These are phyloP conservation scores for Lotmaria passim DNA, from an alignment of 208 protist species.

Conservation along the genomic window DNA sequence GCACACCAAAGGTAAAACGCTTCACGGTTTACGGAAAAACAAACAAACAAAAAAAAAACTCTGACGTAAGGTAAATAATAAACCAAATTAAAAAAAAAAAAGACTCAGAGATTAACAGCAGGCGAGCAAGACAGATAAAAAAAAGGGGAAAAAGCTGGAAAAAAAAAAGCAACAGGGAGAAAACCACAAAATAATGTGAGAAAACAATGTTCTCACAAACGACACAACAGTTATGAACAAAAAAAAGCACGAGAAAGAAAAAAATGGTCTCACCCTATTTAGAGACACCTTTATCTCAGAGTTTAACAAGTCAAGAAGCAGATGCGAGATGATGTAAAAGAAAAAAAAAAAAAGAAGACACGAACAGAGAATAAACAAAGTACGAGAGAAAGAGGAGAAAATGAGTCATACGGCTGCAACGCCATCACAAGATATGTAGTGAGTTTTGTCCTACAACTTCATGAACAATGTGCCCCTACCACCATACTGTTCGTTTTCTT, in stretches of 20 bases:
- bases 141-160: conserved; percentile 6
- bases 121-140: not conserved
- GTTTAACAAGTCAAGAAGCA: too few relatives aligned
- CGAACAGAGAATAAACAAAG: not conserved
- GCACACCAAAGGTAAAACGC: not conserved
- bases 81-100: too few relatives aligned
- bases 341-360: not conserved
- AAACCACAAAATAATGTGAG: not conserved
- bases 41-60: too few relatives aligned
- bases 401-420: not conserved
- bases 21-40: not conserved
- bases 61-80: too few relatives aligned
- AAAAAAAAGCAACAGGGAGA: not conserved
- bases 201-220: too few relatives aligned
- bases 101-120: too few relatives aligned
- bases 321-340: too few relatives aligned
- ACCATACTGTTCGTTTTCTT: too few relatives aligned
- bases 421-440: too few relatives aligned
- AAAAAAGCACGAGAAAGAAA: not conserved
- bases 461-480: too few relatives aligned
- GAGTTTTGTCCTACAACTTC: too few relatives aligned
- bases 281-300: too few relatives aligned
- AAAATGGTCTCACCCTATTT: not conserved
- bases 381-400: not conserved
- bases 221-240: not conserved